These are phyloP conservation scores for Camellia granthamiana DNA, from an alignment of 148 eudicot species.

Conservation along the genomic window DNA sequence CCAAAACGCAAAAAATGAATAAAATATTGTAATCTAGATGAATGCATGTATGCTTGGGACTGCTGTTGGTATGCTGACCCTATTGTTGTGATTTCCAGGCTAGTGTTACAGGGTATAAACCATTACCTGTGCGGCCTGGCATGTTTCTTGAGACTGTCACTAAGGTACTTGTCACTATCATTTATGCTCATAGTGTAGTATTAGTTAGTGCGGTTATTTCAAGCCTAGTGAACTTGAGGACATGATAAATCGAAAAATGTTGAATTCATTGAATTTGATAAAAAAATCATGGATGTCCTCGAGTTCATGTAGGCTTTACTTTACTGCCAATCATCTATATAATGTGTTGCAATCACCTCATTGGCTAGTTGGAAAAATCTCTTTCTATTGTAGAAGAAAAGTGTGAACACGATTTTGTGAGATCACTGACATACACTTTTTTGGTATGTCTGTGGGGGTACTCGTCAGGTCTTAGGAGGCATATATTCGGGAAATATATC, in stretches of 20 bases:
- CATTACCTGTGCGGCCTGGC: constrained; percentile 98
- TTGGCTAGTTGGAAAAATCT: background rate
- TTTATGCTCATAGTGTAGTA: background rate
- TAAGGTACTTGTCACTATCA: constrained; percentile 49
- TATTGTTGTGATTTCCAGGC: constrained; percentile 51
- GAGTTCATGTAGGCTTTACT: background rate
- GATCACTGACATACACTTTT: background rate
- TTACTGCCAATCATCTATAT: background rate
- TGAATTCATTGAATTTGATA: constrained; percentile 1
- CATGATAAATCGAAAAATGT: background rate
- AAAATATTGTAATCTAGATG: background rate
- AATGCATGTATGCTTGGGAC: constrained; percentile 1
- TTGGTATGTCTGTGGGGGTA: background rate
- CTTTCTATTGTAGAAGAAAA: background rate
- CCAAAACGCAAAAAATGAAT: background rate
- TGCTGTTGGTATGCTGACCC: constrained; percentile 7
- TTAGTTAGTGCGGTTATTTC: background rate
- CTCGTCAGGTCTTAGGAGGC: constrained; percentile 80
- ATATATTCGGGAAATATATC: constrained; percentile 85
- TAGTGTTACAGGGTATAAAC: constrained; percentile 61
- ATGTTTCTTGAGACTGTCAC: constrained; percentile 97
- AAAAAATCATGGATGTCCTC: background rate
- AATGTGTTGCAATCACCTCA: background rate
- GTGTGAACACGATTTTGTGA: background rate
- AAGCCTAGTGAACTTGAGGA: background rate